A percentile compares a stretch with the other conserved stretches of the same genome.
These are phyloP conservation scores for Tetrahymena elliotti DNA, from an alignment of 73 alveolate genomes.

Conservation along the genomic window DNA sequence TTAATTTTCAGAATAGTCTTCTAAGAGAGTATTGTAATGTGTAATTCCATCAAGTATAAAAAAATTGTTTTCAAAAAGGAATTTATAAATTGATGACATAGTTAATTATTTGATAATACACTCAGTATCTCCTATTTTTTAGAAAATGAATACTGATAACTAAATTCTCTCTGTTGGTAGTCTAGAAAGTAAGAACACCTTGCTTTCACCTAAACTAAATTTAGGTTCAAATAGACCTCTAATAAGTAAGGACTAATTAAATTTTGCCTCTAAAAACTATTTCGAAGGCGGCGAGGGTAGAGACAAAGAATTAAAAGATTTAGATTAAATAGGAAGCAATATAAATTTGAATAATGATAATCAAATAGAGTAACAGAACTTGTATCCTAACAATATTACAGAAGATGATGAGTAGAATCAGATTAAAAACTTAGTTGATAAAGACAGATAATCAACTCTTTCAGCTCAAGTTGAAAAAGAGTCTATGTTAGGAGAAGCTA, in stretches of 20 bases:
- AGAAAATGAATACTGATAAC: neutral
- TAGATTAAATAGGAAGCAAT: neutral
- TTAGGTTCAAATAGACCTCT: neutral
- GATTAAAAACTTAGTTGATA: neutral
- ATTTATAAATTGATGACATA: neutral
- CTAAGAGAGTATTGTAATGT: neutral
- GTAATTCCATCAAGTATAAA: neutral
- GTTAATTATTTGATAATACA: neutral
- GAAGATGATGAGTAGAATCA: neutral
- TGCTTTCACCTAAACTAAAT: neutral
- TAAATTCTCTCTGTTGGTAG: neutral
- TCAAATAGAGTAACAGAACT: neutral
- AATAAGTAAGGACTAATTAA: too few species aligned
- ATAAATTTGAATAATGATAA: too few species aligned
- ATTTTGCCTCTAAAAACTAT: neutral
- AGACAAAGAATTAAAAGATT: neutral
- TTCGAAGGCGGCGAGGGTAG: neutral
- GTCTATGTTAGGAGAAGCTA: neutral
- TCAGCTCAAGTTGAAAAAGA: neutral
- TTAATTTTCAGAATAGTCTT: neutral
- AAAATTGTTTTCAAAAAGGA: neutral
- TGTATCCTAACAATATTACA: neutral
- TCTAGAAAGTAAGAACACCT: neutral
- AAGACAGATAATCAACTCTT: neutral
- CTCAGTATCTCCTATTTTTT: neutral